Percentiles rank a stretch among this genome's conserved stretches.
Conservation (phyloP, 345 rosid species). For the Mangifera indica region DNA sequence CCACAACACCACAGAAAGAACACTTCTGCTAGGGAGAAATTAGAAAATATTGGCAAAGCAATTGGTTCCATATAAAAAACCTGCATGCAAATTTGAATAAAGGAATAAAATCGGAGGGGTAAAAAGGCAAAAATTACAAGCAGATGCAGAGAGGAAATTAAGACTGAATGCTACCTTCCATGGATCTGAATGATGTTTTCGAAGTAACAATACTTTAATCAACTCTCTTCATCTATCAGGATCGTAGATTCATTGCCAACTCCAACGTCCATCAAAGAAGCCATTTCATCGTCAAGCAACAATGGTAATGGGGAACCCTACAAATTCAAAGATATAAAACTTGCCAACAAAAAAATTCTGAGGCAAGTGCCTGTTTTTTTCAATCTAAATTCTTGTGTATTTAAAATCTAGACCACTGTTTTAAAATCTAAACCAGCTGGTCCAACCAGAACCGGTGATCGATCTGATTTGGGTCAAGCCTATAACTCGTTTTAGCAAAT, state of each 20-base stretch:
- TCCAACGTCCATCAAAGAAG: conserved; percentile 66
- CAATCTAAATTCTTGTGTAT: background rate
- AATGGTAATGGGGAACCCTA: conserved; percentile 81
- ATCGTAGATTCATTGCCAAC: conserved; percentile 58
- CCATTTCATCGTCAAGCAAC: conserved; percentile 73
- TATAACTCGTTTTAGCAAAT: no score
- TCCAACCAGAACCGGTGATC: no score
- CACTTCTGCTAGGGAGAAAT: background rate
- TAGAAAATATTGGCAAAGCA: background rate
- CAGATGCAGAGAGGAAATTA: background rate
- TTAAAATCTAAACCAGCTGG: no score
- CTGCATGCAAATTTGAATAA: background rate
- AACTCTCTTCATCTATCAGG: conserved; percentile 71
- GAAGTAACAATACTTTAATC: background rate
- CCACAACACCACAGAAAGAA: background rate
- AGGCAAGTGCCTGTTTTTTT: background rate
- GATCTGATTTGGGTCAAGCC: no score
- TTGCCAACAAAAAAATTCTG: background rate
- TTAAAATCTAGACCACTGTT: background rate
- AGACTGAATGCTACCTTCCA: background rate
- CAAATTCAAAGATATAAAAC: background rate
- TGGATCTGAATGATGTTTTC: background rate
- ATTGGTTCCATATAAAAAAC: background rate
- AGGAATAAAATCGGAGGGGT: no score
- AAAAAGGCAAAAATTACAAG: background rate